Percentiles rank a stretch among this genome's conserved stretches.
Conservation (phyloP, 108 stramenopile genomes). For the Skeletonema grethae region DNA sequence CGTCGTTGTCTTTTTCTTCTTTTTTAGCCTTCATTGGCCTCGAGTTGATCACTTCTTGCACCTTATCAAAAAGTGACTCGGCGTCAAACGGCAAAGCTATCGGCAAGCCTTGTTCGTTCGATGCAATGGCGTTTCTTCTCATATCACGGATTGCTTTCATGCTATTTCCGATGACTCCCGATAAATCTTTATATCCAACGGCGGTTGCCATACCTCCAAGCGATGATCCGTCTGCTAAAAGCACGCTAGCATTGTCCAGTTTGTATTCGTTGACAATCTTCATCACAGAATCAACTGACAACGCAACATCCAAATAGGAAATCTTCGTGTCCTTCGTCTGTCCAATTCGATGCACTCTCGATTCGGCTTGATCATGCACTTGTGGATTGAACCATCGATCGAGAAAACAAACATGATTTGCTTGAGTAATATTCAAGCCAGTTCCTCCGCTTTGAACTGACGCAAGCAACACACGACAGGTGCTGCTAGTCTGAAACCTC, state of each 20-base stretch:
- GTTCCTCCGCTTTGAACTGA: slow-evolving; percentile 54
- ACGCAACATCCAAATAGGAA: slow-evolving; percentile 27
- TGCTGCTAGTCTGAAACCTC: slow-evolving; percentile 35
- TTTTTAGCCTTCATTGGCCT: background rate
- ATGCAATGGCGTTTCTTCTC: background rate
- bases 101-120: slow-evolving; percentile 3
- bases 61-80: background rate
- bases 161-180: slow-evolving; percentile 37
- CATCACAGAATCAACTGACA: slow-evolving; percentile 57
- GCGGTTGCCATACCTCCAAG: slow-evolving; percentile 7
- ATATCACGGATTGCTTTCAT: slow-evolving; percentile 20
- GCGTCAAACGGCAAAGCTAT: background rate
- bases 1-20: background rate
- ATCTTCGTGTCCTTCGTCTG: slow-evolving; percentile 56
- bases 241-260: slow-evolving; percentile 35
- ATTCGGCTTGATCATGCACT: slow-evolving; percentile 18
- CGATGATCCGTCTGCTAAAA: slow-evolving; percentile 48
- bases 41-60: background rate
- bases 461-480: slow-evolving; percentile 40
- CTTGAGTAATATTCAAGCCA: slow-evolving; percentile 50
- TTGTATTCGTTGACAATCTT: slow-evolving; percentile 39
- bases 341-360: slow-evolving; percentile 54
- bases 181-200: slow-evolving; percentile 38
- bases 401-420: slow-evolving; percentile 49
- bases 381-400: slow-evolving; percentile 39